Evolutionary conservation across 306 rosid species (phyloP).

Genomic region (Ormosia emarginata): DNA sequence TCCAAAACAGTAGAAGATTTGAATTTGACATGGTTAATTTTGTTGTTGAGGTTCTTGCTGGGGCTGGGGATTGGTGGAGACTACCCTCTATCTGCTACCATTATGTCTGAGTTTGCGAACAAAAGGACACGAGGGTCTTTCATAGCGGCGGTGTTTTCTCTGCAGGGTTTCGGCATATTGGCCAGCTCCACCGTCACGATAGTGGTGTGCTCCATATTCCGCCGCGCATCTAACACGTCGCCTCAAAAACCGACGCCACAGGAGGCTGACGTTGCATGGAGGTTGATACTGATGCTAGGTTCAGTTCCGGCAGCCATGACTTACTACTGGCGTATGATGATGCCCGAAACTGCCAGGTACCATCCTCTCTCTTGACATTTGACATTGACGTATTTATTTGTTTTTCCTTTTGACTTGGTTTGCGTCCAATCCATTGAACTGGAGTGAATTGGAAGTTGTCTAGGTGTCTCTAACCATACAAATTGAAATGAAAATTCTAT

Average conservation of each 20-base stretch:
- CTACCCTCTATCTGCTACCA: constrained; percentile 75
- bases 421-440: background rate
- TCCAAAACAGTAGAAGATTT: background rate
- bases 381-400: background rate
- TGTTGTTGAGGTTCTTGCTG: constrained; percentile 42
- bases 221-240: background rate
- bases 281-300: constrained; percentile 72
- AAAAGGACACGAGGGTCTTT: constrained; percentile 73
- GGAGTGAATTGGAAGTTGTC: background rate
- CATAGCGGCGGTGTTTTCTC: constrained; percentile 78
- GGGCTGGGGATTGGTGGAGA: constrained; percentile 90
- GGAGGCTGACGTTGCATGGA: constrained; percentile 68
- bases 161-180: constrained; percentile 84
- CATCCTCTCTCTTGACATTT: background rate
- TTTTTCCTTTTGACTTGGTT: background rate
- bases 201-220: constrained; percentile 48
- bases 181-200: constrained; percentile 57
- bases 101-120: constrained; percentile 89
- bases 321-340: constrained; percentile 84
- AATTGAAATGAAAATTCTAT: background rate
- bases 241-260: constrained; percentile 13
- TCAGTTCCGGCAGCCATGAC: constrained; percentile 73
- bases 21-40: background rate
- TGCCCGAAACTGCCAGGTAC: constrained; percentile 94
- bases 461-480: background rate